Evolutionary conservation across 2,329 filamentous ascomycete genomes (phyloP).

Genomic region (Penicillium sp.): DNA sequence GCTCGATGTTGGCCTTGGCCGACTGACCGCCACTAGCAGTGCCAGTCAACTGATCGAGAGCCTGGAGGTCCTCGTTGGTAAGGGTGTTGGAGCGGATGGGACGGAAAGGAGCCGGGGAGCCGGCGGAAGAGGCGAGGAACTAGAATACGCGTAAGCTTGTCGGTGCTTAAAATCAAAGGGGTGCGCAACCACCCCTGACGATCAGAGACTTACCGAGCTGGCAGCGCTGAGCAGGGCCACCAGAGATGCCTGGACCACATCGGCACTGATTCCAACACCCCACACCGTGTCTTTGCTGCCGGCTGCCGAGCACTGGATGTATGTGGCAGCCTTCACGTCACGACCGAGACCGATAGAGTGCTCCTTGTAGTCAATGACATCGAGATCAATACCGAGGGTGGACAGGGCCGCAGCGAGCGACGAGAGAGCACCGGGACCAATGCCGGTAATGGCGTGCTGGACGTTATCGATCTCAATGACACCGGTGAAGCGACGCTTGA

Average conservation of each 20-base stretch:
- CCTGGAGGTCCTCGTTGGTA: constrained; percentile 43
- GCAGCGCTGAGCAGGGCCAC: constrained; percentile 81
- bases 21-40: constrained; percentile 27
- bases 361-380: constrained; percentile 94
- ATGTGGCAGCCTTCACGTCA: constrained; percentile 88
- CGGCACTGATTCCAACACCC: constrained; percentile 66
- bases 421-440: constrained; percentile 86
- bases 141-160: constrained; percentile 32
- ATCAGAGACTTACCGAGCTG: constrained; percentile 63
- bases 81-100: constrained; percentile 53
- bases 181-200: not conserved
- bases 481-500: constrained; percentile 78
- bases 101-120: constrained; percentile 62
- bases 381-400: constrained; percentile 74
- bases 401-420: constrained; percentile 77
- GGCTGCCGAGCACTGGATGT: constrained; percentile 77
- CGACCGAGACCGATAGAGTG: constrained; percentile 79
- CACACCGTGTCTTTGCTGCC: constrained; percentile 54
- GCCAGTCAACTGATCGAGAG: constrained; percentile 39
- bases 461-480: constrained; percentile 75
- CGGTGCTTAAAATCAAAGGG: not conserved
- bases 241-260: constrained; percentile 84
- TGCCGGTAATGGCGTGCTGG: constrained; percentile 73
- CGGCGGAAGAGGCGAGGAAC: constrained; percentile 68
- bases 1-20: constrained; percentile 36